Evolutionary conservation across 1,139 yeast species (phyloP), one percentile per base, ranked within the genome.

Genomic region (Sugiyamaella paludigena): DNA sequence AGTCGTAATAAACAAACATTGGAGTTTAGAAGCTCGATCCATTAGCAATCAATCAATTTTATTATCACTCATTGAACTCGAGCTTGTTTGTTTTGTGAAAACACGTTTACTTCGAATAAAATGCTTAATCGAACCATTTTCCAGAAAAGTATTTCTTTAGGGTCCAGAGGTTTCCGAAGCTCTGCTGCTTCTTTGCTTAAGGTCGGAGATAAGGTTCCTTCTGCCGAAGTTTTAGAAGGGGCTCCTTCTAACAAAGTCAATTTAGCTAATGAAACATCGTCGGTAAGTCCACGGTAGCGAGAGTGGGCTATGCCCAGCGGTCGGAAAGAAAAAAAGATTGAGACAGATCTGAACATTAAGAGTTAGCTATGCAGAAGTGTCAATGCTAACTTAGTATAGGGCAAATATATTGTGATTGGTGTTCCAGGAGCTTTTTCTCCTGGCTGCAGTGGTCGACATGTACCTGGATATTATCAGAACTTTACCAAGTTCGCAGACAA

Each of bases 381-480:
- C 24, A 19, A 19, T 19, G 24, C 24, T 19, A 19, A 19, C 24
- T 19, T 5, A 4, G 3, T 19, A 19, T 19, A 19, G 24, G 81
- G 83, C 39, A 83, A 81, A 64, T 71, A 80, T 37, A 65, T 88
- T 36, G 70, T 88, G 47, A 77, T 88, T 43, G 95, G 95, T 47
- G 87, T 88, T 38, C 96, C 96, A 40, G 96, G 96, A 16, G 96
- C 96, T 0, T 88, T 84, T 64, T 84, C 95, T 2, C 91, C 95
- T 40, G 94, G 88, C 1, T 88, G 96, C 67, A 76, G 91, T 30
- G 80, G 83, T 16, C 68, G 78, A 30, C 95, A 87, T 63, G 78
- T 88, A 44, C 96, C 96, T 5, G 95, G 92, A 4, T 88, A 79
- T 68, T 65, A 87, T 60, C 71, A 73, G 52, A 66, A 75, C 45